Base-by-base conservation (phyloP, 129 eudicot genomes). In the Deinandra increscens region DNA sequence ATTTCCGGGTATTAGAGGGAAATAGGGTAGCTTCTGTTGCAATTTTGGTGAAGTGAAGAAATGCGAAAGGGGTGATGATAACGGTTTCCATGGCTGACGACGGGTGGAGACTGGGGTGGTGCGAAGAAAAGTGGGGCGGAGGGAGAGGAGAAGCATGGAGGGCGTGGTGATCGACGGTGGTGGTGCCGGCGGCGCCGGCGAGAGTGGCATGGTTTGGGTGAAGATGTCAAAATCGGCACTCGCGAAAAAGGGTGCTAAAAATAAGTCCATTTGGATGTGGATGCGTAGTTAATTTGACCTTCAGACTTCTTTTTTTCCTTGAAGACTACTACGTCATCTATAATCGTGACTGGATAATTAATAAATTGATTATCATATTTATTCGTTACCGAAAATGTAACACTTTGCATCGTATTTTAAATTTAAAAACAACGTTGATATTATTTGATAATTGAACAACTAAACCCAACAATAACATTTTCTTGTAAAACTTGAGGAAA, bases 151-250 rank as follows among this genome's bases (percentile, higher is more conserved):
- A 50, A 81, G 60, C 15, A 51, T 41, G 39, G 49, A 73, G 5
- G 64, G 14, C 4, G 5, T 64, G 61, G 83, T 34, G 66, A 49
- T 19, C 75, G 64, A 3, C 46, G 70, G 54, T 22, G 70, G 54
- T 22, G 73, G 55, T 4, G 29, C 50, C 23, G 76, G 79, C 45
- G 79, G 75, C 73, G 80, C 80, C 74, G 80, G 74, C 50, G 77
- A 68, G 79, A 73, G 19, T 0, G 20, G 48, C 45, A 76, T 76
- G 75, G 7, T 37, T 43, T 41, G 12, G 43, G 44, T 59, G 80
- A 79, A 48, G 73, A 13, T 12, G 73, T 66, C 73, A 58, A 72
- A 56, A 33, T 22, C 38, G 18, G 0, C 15, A n/a, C n/a, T n/a
- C n/a, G n/a, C n/a, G n/a, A n/a, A n/a, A 23, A 41, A 29, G 6